These are phyloP conservation scores for Maudiozyma bulderi DNA, from an alignment of 805 yeast species.

Conservation along the genomic window DNA sequence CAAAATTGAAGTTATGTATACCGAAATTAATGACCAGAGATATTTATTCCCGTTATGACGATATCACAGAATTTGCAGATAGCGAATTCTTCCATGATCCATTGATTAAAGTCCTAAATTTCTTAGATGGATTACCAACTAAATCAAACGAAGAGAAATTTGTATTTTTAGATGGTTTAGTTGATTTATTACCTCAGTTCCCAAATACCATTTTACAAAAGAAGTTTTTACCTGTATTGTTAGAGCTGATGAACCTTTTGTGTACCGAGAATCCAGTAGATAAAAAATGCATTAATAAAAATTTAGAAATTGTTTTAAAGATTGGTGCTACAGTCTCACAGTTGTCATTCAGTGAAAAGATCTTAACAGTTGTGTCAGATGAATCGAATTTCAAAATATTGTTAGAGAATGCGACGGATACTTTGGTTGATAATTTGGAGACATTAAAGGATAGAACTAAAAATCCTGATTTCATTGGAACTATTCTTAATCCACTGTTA, in stretches of 20 bases:
- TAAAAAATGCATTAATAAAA: constrained; percentile 32
- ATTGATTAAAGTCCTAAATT: constrained; percentile 66
- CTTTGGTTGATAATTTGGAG: constrained; percentile 40
- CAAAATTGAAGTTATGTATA: constrained; percentile 36
- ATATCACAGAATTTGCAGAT: constrained; percentile 46
- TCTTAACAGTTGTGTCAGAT: constrained; percentile 36
- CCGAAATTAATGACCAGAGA: constrained; percentile 45
- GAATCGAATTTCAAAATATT: constrained; percentile 15
- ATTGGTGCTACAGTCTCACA: constrained; percentile 63
- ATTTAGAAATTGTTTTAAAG: constrained; percentile 44
- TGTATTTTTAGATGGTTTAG: constrained; percentile 57
- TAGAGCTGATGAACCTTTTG: constrained; percentile 37
- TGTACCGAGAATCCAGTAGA: constrained; percentile 30
- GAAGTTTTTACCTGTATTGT: constrained; percentile 64
- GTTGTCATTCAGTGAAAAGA: constrained; percentile 64
- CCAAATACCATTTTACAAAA: constrained; percentile 50
- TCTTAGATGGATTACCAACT: constrained; percentile 75
- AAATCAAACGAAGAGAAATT: constrained; percentile 57
- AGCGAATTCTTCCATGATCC: constrained; percentile 76
- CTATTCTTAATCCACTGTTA: constrained; percentile 22
- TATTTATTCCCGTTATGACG: constrained; percentile 47
- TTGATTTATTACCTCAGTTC: constrained; percentile 43
- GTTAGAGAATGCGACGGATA: constrained; percentile 22
- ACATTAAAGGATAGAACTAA: constrained; percentile 41
- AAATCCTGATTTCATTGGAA: constrained; percentile 39